Evolutionary conservation across 2,329 filamentous ascomycete genomes (phyloP).

Genomic region (Pseudogymnoascus sp.): DNA sequence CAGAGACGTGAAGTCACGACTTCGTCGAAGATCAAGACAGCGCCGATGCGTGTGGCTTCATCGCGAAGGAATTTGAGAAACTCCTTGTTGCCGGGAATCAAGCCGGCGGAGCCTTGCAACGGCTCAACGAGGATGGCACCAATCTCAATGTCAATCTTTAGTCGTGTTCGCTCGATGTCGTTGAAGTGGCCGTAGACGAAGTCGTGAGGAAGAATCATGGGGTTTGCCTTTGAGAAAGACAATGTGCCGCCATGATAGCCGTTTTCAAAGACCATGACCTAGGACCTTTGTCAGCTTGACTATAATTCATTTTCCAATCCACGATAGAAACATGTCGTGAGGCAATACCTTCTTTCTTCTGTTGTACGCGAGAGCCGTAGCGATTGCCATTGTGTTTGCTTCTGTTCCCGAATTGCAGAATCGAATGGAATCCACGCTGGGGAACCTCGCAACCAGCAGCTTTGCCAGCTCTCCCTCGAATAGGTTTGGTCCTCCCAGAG

Average conservation of each 20-base stretch:
- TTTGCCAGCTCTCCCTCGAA: constrained; percentile 45
- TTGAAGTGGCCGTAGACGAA: constrained; percentile 57
- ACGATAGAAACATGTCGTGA: not conserved
- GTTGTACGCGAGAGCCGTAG: constrained; percentile 15
- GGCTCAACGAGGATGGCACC: constrained; percentile 55
- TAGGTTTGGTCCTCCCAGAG: constrained; percentile 43
- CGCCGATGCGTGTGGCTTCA: constrained; percentile 30
- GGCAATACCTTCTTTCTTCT: constrained; percentile 31
- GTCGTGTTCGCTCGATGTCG: constrained; percentile 38
- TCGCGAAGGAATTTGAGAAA: constrained; percentile 13
- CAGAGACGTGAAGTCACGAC: constrained; percentile 59
- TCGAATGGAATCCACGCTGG: constrained; percentile 43
- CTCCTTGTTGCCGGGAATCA: constrained; percentile 36
- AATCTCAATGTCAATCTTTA: constrained; percentile 18
- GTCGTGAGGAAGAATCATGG: constrained; percentile 32
- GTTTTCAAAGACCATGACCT: constrained; percentile 8
- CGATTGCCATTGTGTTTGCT: constrained; percentile 52
- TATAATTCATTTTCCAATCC: too few relatives aligned
- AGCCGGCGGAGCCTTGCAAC: constrained; percentile 57
- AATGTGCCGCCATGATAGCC: constrained; percentile 24
- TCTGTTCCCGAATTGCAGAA: constrained; percentile 61
- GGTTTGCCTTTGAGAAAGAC: constrained; percentile 30
- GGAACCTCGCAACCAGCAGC: constrained; percentile 44
- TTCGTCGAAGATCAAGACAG: constrained; percentile 61
- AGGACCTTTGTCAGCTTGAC: too few relatives aligned